Conservation (phyloP, 331 rosid genomes). For the Spiraea crenata region DNA sequence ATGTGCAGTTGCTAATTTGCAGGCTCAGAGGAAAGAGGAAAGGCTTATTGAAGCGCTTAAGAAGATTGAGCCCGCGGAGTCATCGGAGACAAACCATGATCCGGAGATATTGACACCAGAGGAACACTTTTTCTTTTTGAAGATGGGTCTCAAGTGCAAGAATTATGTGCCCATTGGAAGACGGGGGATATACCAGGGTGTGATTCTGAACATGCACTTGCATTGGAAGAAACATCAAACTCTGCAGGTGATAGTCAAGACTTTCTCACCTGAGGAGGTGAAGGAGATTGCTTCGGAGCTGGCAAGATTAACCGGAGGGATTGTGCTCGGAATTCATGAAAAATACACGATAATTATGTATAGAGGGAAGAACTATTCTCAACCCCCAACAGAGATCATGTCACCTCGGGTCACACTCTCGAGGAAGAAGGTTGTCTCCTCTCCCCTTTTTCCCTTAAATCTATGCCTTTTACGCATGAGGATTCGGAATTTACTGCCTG, state of each 20-base stretch:
- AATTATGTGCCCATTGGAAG: slow-evolving; percentile 95
- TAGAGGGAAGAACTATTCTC: slow-evolving; percentile 93
- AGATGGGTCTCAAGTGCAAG: slow-evolving; percentile 90
- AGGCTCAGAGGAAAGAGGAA: slow-evolving; percentile 86
- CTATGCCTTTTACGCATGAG: background rate
- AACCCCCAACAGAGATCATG: slow-evolving; percentile 97
- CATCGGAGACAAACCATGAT: slow-evolving; percentile 78
- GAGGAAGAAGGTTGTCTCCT: slow-evolving; percentile 69
- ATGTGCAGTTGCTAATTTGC: slow-evolving; percentile 8
- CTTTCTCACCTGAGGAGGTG: slow-evolving; percentile 83
- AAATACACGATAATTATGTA: slow-evolving; percentile 88
- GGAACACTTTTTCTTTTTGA: slow-evolving; percentile 90
- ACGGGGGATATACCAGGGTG: slow-evolving; percentile 93
- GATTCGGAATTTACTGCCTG: slow-evolving; percentile 8
- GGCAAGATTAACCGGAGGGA: slow-evolving; percentile 87
- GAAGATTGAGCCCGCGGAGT: slow-evolving; percentile 77
- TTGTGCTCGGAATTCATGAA: slow-evolving; percentile 90
- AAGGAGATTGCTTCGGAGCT: slow-evolving; percentile 83
- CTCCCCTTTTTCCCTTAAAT: slow-evolving; percentile 4
- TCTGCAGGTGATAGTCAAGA: slow-evolving; percentile 80
- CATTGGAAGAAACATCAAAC: slow-evolving; percentile 99
- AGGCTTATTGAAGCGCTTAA: slow-evolving; percentile 60
- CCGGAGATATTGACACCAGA: slow-evolving; percentile 95
- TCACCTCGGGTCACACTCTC: slow-evolving; percentile 85
- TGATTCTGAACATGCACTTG: slow-evolving; percentile 91